Percentiles rank a stretch among this genome's conserved stretches.
These are phyloP conservation scores for Hemileia vastatrix DNA, from an alignment of 1,284 basidiomycete species.

Conservation along the genomic window DNA sequence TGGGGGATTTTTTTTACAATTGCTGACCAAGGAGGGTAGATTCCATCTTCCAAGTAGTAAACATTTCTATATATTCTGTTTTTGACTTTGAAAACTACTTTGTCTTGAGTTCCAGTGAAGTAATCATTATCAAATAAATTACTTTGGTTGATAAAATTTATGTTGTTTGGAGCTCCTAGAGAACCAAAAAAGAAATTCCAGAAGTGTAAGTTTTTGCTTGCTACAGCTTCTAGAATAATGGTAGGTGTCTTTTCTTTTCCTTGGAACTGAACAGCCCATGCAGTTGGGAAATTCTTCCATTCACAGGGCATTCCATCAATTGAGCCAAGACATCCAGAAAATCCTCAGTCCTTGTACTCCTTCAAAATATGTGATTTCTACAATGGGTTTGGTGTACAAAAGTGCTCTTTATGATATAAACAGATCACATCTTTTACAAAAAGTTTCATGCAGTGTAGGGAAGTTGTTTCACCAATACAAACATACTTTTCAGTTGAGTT, in stretches of 20 bases:
- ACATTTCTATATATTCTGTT: background rate
- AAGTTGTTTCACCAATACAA: too few relatives aligned
- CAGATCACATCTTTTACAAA: too few relatives aligned
- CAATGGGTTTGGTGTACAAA: too few relatives aligned
- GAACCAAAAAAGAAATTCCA: background rate
- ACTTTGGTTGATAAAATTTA: background rate
- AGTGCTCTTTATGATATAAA: too few relatives aligned
- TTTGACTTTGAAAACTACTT: background rate
- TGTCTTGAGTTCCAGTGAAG: background rate
- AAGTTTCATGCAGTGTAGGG: too few relatives aligned
- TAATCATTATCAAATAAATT: too few relatives aligned
- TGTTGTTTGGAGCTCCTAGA: background rate
- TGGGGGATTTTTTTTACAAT: background rate
- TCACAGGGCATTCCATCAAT: conserved; percentile 8
- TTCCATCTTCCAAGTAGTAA: conserved; percentile 4
- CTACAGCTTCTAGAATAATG: background rate
- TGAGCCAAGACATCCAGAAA: conserved; percentile 7
- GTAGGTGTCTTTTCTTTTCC: conserved; percentile 8
- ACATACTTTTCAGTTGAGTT: too few relatives aligned
- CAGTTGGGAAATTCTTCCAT: conserved; percentile 13
- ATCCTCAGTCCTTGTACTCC: too few relatives aligned
- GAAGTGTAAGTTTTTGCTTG: background rate
- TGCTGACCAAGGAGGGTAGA: background rate
- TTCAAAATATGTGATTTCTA: too few relatives aligned
- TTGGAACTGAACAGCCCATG: conserved; percentile 2